Percentiles rank a stretch among this genome's conserved stretches.
phyloP scores from a whole-genome alignment of 768 basidiomycete species.

The Suillus luteus region DNA sequence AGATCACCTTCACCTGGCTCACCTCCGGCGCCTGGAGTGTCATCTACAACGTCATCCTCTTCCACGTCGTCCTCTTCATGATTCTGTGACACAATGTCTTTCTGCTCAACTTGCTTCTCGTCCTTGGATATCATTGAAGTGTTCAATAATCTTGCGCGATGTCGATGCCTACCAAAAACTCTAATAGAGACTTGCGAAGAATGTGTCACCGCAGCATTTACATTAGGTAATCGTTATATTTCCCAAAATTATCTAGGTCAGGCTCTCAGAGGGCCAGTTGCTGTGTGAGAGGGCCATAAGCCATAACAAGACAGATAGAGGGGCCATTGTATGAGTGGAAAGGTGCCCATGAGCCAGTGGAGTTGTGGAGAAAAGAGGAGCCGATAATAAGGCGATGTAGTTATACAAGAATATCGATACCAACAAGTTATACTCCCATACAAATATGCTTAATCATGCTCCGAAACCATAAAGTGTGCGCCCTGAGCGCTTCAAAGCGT shows the following conservation, averaged over 20 bases:
- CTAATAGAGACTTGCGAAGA: neutral
- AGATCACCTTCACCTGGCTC: conserved; percentile 15
- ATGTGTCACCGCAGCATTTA: neutral
- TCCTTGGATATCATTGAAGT: conserved; percentile 21
- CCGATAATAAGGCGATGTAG: conserved; percentile 3
- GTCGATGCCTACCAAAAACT: neutral
- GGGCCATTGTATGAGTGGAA: neutral
- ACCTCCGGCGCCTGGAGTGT: conserved; percentile 28
- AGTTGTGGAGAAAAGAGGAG: neutral
- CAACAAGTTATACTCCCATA: neutral
- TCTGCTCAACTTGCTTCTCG: conserved; percentile 18
- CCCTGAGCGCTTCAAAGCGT: conserved; percentile 70
- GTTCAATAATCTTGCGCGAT: conserved; percentile 5
- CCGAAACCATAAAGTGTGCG: conserved; percentile 84
- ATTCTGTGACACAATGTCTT: conserved; percentile 18
- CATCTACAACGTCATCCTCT: conserved; percentile 34
- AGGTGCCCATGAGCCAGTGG: neutral
- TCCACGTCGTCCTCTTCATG: conserved; percentile 33
- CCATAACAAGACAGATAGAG: neutral
- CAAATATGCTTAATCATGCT: conserved; percentile 38
- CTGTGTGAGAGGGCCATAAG: neutral
- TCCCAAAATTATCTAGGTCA: too few relatives aligned
- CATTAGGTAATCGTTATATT: neutral
- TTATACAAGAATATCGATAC: conserved; percentile 15
- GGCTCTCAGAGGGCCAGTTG: neutral